These are phyloP conservation scores for Acmispon strigosus DNA, from an alignment of 306 rosid genomes.

Conservation along the genomic window DNA sequence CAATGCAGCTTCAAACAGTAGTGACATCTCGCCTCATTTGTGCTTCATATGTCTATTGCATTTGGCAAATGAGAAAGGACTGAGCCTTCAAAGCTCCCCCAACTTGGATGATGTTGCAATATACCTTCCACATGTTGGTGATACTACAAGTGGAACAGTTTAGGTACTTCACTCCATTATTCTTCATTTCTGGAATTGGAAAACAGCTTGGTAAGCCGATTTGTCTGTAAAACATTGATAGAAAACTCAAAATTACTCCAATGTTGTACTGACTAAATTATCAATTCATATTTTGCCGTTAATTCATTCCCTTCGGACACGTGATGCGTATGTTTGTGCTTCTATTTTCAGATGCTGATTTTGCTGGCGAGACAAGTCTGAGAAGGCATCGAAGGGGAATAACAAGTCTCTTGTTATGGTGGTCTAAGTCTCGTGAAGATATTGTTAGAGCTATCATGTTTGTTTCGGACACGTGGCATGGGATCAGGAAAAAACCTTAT, in stretches of 20 bases:
- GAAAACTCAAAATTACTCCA: neutral
- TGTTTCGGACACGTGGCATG: too few relatives aligned
- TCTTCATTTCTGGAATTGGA: constrained; percentile 11
- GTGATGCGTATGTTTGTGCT: neutral
- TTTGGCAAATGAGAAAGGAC: constrained; percentile 88
- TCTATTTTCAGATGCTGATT: constrained; percentile 15
- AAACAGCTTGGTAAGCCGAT: constrained; percentile 10
- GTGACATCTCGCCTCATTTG: constrained; percentile 85
- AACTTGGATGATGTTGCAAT: constrained; percentile 69
- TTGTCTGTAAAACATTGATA: neutral
- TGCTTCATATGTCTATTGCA: constrained; percentile 93
- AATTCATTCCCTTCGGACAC: neutral
- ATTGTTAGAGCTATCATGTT: neutral
- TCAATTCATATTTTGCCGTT: constrained; percentile 3
- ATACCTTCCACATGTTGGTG: constrained; percentile 29
- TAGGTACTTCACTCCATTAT: constrained; percentile 19
- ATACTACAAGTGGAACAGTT: constrained; percentile 17
- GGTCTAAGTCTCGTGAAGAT: constrained; percentile 5
- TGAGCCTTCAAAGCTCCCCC: constrained; percentile 53
- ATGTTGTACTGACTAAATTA: neutral
- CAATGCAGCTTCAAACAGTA: constrained; percentile 57
- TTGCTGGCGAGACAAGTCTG: neutral
- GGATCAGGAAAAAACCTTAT: too few relatives aligned
- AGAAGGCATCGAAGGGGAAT: constrained; percentile 2
- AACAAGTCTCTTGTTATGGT: neutral